These are phyloP conservation scores for Hypomyces rosellus DNA, from an alignment of 2,329 filamentous ascomycete genomes.

Conservation along the genomic window DNA sequence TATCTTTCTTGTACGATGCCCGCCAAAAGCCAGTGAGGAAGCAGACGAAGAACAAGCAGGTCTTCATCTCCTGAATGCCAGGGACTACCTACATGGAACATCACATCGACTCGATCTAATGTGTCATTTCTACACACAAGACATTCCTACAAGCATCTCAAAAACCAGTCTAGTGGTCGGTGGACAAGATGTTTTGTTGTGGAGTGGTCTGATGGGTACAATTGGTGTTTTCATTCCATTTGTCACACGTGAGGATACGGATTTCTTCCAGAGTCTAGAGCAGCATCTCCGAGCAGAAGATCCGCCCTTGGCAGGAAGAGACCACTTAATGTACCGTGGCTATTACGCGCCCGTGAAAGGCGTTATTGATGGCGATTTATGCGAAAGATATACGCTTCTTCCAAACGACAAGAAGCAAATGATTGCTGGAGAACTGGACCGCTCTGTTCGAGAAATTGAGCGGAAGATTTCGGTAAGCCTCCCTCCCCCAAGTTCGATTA, in stretches of 20 bases:
- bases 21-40: slow-evolving; percentile 77
- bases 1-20: slow-evolving; percentile 84
- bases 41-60: slow-evolving; percentile 89
- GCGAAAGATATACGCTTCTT: slow-evolving; percentile 81
- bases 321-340: slow-evolving; percentile 90
- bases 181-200: slow-evolving; percentile 84
- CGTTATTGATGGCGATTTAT: slow-evolving; percentile 92
- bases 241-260: slow-evolving; percentile 82
- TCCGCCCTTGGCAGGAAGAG: slow-evolving; percentile 79
- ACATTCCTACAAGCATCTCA: slow-evolving; percentile 84
- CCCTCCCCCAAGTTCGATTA: background rate
- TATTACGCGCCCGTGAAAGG: slow-evolving; percentile 98
- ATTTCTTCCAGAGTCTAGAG: slow-evolving; percentile 95
- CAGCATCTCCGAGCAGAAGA: slow-evolving; percentile 81
- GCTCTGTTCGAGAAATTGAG: slow-evolving; percentile 88
- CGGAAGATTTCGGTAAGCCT: slow-evolving; percentile 72
- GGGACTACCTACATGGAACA: slow-evolving; percentile 83
- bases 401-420: slow-evolving; percentile 86
- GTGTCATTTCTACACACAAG: slow-evolving; percentile 84
- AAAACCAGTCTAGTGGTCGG: slow-evolving; percentile 88
- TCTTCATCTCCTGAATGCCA: slow-evolving; percentile 83
- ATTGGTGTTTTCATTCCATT: slow-evolving; percentile 93
- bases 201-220: slow-evolving; percentile 91
- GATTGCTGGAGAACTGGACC: slow-evolving; percentile 89
- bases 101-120: slow-evolving; percentile 79